A percentile compares a stretch with the other conserved stretches of the same genome.
Evolutionary conservation across 176 grass and related monocot genomes (phyloP).

Genomic region (Melocanna baccifera): DNA sequence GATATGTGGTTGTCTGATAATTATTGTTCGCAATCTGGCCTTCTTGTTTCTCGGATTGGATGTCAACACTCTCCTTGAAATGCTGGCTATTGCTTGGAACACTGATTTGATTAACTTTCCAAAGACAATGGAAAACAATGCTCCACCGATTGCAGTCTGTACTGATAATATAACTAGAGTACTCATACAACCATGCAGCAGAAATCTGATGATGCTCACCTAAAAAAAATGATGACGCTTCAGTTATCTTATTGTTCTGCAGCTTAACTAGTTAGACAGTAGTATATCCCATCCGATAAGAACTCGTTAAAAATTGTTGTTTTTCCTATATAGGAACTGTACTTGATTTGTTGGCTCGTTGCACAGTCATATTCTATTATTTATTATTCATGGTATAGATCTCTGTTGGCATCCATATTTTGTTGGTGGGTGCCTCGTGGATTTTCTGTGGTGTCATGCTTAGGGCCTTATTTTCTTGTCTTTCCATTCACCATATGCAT

Average conservation of each 20-base stretch:
- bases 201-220: not conserved
- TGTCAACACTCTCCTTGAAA: not conserved
- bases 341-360: not conserved
- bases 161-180: not conserved
- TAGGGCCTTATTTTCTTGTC: not conserved
- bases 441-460: constrained; percentile 2
- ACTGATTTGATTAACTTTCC: not conserved
- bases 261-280: not conserved
- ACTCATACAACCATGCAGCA: not conserved
- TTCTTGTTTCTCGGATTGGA: not conserved
- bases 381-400: not conserved
- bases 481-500: not conserved
- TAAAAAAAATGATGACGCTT: not conserved
- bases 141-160: not conserved
- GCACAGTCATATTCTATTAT: not conserved
- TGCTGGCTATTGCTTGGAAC: not conserved
- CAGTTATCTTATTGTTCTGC: not conserved
- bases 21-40: not conserved
- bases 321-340: not conserved
- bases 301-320: not conserved
- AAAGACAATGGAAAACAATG: not conserved
- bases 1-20: not conserved
- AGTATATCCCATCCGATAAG: not conserved
- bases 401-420: not conserved
- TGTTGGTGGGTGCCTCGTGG: not conserved